These are phyloP conservation scores for Capsella rubella DNA, from an alignment of 441 rosid species.

Conservation along the genomic window DNA sequence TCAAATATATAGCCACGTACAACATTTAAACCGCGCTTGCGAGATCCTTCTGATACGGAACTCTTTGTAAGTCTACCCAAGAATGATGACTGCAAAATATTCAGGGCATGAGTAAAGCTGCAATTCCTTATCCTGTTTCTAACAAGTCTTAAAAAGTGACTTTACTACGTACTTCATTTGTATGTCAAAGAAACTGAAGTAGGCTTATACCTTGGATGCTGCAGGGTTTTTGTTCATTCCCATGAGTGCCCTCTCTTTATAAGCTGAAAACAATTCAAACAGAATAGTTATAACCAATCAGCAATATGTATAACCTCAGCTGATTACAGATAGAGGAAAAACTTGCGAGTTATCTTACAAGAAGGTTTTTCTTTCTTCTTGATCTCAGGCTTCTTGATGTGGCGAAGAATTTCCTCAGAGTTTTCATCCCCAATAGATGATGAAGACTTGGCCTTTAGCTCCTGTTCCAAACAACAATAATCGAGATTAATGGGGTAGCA, in stretches of 20 bases:
- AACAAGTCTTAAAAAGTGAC: conserved; percentile 21
- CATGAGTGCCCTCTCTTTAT: conserved; percentile 53
- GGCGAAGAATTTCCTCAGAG: conserved; percentile 68
- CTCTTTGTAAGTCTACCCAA: conserved; percentile 61
- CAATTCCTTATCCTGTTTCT: conserved; percentile 7
- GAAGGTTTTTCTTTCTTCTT: conserved; percentile 67
- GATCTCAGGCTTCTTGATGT: conserved; percentile 81
- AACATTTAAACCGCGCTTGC: conserved; percentile 62
- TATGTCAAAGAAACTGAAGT: conserved; percentile 28
- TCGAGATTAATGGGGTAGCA: conserved; percentile 16
- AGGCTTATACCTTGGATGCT: conserved; percentile 67
- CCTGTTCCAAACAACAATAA: conserved; percentile 58
- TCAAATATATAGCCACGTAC: conserved; percentile 81
- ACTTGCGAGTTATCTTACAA: conserved; percentile 53
- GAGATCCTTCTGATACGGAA: conserved; percentile 56
- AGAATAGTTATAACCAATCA: conserved; percentile 28
- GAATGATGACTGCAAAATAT: conserved; percentile 82
- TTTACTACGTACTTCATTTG: conserved; percentile 9
- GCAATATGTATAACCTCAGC: conserved; percentile 23
- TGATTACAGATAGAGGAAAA: conserved; percentile 25
- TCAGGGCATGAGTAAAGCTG: conserved; percentile 19
- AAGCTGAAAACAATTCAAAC: conserved; percentile 52
- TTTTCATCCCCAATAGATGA: conserved; percentile 67
- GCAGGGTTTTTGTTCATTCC: conserved; percentile 51
- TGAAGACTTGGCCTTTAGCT: conserved; percentile 52